These are phyloP conservation scores for Colletotrichum sidae DNA, from an alignment of 2,329 filamentous ascomycete species.

Conservation along the genomic window DNA sequence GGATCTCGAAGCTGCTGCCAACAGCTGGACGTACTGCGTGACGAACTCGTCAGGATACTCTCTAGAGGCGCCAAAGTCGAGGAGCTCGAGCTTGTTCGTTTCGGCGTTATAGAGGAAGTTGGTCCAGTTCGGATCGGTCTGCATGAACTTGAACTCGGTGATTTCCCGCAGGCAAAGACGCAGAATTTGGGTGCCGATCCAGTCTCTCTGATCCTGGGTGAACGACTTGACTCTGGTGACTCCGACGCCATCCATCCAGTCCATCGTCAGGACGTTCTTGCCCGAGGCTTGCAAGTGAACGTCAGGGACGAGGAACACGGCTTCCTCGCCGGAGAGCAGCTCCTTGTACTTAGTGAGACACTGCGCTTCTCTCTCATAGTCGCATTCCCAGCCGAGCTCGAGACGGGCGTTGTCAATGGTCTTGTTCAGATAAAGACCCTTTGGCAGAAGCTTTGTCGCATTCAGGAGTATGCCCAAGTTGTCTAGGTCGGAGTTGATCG, in stretches of 20 bases:
- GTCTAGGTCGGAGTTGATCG: conserved; percentile 95
- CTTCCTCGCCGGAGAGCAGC: conserved; percentile 79
- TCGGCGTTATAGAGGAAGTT: conserved; percentile 92
- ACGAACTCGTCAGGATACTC: conserved; percentile 88
- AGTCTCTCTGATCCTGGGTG: conserved; percentile 87
- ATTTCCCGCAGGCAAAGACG: conserved; percentile 94
- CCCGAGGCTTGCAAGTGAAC: conserved; percentile 85
- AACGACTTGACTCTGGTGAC: conserved; percentile 85
- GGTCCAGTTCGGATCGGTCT: conserved; percentile 99
- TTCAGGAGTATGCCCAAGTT: conserved; percentile 92
- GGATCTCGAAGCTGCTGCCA: conserved; percentile 80
- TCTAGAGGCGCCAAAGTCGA: conserved; percentile 94
- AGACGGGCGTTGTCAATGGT: conserved; percentile 95
- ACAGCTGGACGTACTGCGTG: conserved; percentile 79
- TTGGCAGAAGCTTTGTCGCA: conserved; percentile 89
- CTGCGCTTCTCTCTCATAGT: conserved; percentile 89
- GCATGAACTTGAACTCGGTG: conserved; percentile 96
- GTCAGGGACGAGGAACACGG: conserved; percentile 82
- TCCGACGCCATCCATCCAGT: conserved; percentile 86
- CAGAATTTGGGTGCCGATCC: conserved; percentile 95
- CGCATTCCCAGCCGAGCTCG: conserved; percentile 96
- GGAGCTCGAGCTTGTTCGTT: conserved; percentile 81
- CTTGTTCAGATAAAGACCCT: conserved; percentile 93
- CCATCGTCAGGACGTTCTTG: conserved; percentile 90
- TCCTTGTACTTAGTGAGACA: conserved; percentile 81